Base-by-base conservation (phyloP, 208 protist species). In the Acanthamoeba castellanii region DNA sequence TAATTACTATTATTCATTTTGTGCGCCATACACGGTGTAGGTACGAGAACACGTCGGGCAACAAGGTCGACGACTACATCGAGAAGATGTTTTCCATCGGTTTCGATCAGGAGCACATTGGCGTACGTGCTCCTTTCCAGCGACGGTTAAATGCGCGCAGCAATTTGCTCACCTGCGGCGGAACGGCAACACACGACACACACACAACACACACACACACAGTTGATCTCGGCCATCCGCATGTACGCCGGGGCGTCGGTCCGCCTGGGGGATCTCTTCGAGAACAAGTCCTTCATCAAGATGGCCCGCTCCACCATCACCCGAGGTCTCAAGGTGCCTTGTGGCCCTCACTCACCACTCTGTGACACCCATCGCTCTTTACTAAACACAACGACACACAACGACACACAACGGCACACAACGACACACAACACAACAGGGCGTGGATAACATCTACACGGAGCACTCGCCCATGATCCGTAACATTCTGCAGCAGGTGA, bases 401-500 rank as follows among this genome's bases (percentile, higher is more conserved):
- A n/a, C 34, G 6, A 37, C 27, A n/a, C n/a, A n/a, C 57, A 22
- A n/a, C 34, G 6, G 3, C 27, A 13, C 57, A 55, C 57, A 64
- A 66, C 59, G 22, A 18, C 7, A 1, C 14, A 66, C 57, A 22
- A n/a, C 34, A 76, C 34, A 0, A 57, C 50, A 98, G 97, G 98
- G 97, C 91, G 98, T 99, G 34, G 97, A 98, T n/a, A 99, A 99
- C 95, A 98, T 99, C 34, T 99, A 99, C 97, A 99, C 99, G 2
- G 98, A 99, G 97, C 99, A 99, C 96, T 97, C 99, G 96, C 99
- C 99, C 25, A 94, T 98, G 27, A 94, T 99, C 78, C 97, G 98
- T 81, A 95, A 97, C 47, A 98, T 98, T 5, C 92, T 88, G 34
- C 81, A 88, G 20, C 81, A 88, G 81, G 78, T n/a, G 45, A 32